These are phyloP conservation scores for Macaranga tanarius DNA, from an alignment of 441 rosid genomes.

Conservation along the genomic window DNA sequence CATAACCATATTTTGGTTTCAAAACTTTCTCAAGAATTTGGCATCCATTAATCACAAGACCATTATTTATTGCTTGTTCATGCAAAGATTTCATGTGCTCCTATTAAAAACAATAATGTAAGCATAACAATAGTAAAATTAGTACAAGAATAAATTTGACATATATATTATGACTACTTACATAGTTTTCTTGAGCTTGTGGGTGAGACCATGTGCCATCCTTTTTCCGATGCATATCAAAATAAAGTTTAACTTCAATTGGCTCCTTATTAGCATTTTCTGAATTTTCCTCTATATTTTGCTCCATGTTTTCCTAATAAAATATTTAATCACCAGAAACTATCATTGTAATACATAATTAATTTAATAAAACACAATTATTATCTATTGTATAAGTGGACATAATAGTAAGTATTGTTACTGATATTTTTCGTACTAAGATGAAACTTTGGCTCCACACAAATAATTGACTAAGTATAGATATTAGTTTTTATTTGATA, in stretches of 20 bases:
- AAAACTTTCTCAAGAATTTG: background rate
- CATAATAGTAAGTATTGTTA: no score
- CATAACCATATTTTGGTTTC: no score
- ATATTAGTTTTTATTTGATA: no score
- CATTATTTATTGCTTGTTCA: no score
- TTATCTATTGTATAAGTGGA: no score
- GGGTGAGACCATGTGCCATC: background rate
- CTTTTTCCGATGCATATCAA: background rate
- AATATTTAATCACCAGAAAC: background rate
- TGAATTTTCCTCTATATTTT: background rate
- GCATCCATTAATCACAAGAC: background rate
- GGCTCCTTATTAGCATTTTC: background rate
- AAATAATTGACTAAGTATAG: no score
- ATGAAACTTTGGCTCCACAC: no score
- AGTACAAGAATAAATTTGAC: background rate
- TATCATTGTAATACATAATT: no score
- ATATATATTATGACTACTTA: background rate
- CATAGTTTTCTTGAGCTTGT: slow-evolving; percentile 1
- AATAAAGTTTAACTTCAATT: background rate
- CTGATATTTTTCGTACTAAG: no score
- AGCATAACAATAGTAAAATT: background rate
- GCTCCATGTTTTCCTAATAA: background rate
- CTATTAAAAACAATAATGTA: no score
- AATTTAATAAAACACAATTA: no score
- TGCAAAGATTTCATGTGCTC: no score